Conservation (phyloP, 2,329 filamentous ascomycete genomes). For the Venturia carpophila region DNA sequence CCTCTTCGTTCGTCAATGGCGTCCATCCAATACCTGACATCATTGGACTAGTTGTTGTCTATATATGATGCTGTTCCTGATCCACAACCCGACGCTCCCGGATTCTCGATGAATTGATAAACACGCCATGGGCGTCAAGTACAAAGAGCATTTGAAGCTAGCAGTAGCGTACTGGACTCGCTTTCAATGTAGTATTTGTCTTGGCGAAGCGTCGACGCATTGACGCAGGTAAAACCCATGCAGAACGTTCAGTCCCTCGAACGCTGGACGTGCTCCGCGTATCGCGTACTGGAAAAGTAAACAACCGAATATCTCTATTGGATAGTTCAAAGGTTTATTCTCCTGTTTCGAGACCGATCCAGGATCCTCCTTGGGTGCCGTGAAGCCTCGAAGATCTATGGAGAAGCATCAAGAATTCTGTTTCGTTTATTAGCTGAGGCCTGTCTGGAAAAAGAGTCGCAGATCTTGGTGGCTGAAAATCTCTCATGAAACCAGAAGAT, state of each 20-base stretch:
- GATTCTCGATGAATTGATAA: not conserved
- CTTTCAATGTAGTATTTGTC: not conserved
- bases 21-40: not conserved
- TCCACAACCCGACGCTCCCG: not conserved
- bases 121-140: not conserved
- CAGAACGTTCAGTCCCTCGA: slow-evolving; percentile 9
- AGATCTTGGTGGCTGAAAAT: slow-evolving; percentile 7
- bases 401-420: not conserved
- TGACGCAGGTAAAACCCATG: slow-evolving; percentile 1
- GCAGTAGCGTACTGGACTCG: not conserved
- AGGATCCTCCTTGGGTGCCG: not conserved
- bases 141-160: not conserved
- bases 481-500: slow-evolving; percentile 3
- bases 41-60: not conserved
- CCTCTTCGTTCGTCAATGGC: not conserved
- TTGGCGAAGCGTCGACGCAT: not conserved
- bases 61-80: slow-evolving; percentile 4
- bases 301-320: not conserved
- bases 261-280: slow-evolving; percentile 1
- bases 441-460: slow-evolving; percentile 5
- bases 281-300: not conserved
- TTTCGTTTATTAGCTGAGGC: slow-evolving; percentile 4
- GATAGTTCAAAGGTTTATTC: not conserved
- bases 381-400: slow-evolving; percentile 6
- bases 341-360: not conserved